Base-by-base conservation (phyloP, 257 asterid species). In the Leonotis leonurus region DNA sequence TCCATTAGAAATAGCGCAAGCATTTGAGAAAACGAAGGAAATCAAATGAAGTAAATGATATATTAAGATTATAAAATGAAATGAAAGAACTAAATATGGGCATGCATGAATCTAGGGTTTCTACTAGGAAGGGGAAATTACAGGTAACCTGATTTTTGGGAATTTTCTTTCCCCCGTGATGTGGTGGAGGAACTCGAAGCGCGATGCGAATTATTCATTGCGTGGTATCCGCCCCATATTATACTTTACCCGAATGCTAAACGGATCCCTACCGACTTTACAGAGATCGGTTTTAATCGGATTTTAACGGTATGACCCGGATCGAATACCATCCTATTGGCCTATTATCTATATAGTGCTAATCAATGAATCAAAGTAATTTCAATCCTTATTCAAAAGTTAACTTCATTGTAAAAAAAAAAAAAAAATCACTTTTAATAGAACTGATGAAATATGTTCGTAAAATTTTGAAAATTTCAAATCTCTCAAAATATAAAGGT, bases 101-200 rank as follows among this genome's bases (percentile, higher is more conserved):
- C 8, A 14, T 24, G 39, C 20, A 18, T 26, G 7, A 57, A 36
- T 5, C 55, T 65, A 72, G 65, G 69, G 65, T 44, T 71, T 59
- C 14, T 37, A 51, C 8, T 50, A 59, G 3, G 39, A 51, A 3
- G 9, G 18, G 3, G 43, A 59, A 43, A 22, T 40, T 41, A 10
- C 17, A 60, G 56, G 33, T 1, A 66, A 71, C 73, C 69, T 25
- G 53, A 32, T 16, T n/a, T 39, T 43, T 16, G 50, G 62, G 46
- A 41, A 6, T 16, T 10, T 18, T 22, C 5, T 26, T 33, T 16
- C 70, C 25, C 2, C 65, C 16, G 58, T 7, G 8, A 65, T 41
- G 72, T 32, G 25, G n/a, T n/a, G n/a, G n/a, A n/a, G n/a, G 51
- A 44, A 3, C 26, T 44, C 30, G 14, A 29, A 39, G 56, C 37